A percentile compares a stretch with the other conserved stretches of the same genome.
Evolutionary conservation across 2,329 filamentous ascomycete genomes (phyloP).

Genomic region (Orbilia ellipsospora): DNA sequence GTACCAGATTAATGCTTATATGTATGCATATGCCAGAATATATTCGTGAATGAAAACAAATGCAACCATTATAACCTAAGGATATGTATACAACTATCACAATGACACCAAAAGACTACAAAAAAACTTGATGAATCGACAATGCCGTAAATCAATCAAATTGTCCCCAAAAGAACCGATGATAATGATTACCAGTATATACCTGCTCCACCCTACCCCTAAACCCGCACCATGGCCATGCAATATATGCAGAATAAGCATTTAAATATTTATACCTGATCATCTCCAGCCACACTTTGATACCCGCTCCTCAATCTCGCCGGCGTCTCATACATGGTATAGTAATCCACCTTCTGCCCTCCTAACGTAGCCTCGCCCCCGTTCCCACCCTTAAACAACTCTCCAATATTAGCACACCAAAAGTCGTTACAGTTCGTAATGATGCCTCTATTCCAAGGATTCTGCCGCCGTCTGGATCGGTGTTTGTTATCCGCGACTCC

Average conservation of each 20-base stretch:
- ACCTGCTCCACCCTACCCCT: background rate
- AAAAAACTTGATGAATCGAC: too few species aligned
- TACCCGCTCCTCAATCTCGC: conserved; percentile 63
- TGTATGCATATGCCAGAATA: too few species aligned
- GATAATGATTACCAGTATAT: background rate
- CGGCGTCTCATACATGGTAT: conserved; percentile 87
- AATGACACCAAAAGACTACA: too few species aligned
- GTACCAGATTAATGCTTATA: too few species aligned
- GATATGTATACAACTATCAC: too few species aligned
- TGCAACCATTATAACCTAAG: too few species aligned
- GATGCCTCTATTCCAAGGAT: conserved; percentile 86
- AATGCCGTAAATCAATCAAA: background rate
- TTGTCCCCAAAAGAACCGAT: background rate
- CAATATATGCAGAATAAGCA: too few species aligned
- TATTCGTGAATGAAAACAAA: too few species aligned
- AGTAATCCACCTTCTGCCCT: conserved; percentile 85
- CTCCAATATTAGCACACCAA: conserved; percentile 87
- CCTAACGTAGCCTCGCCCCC: conserved; percentile 72
- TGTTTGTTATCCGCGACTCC: conserved; percentile 71
- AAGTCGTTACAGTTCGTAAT: conserved; percentile 95
- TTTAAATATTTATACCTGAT: conserved; percentile 60
- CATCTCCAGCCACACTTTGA: conserved; percentile 64
- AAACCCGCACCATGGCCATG: background rate
- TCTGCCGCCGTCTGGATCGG: conserved; percentile 67
- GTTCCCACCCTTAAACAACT: conserved; percentile 74